These are phyloP conservation scores for Trypanosoma cruzi DNA, from an alignment of 208 protist genomes.

Conservation along the genomic window DNA sequence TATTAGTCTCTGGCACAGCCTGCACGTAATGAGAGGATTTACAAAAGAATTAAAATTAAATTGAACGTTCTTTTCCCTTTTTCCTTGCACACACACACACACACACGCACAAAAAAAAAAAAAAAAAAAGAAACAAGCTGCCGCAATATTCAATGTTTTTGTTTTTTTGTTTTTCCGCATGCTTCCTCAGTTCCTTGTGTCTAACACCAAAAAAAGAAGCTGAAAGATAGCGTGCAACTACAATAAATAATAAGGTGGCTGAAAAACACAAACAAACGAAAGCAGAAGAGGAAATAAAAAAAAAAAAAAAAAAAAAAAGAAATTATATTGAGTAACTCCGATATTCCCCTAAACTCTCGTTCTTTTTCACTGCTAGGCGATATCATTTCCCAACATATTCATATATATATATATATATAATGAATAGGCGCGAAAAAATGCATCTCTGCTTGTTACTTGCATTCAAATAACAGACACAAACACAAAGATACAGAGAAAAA, in stretches of 20 bases:
- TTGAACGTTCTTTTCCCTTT: not conserved
- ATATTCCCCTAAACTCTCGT: not conserved
- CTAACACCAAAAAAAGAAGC: too few relatives aligned
- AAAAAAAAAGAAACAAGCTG: too few relatives aligned
- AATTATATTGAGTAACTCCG: not conserved
- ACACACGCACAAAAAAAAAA: too few relatives aligned
- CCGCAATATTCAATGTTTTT: too few relatives aligned
- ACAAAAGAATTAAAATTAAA: not conserved
- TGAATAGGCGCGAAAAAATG: not conserved
- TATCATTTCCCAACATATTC: not conserved
- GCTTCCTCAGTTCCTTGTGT: too few relatives aligned
- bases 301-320: slow-evolving; percentile 1
- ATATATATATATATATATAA: not conserved
- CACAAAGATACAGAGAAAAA: not conserved
- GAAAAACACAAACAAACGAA: too few relatives aligned
- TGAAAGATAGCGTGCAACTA: too few relatives aligned
- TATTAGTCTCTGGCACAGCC: not conserved
- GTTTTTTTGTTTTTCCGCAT: too few relatives aligned
- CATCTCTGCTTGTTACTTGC: not conserved
- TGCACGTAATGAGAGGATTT: not conserved
- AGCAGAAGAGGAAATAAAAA: too few relatives aligned
- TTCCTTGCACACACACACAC: not conserved
- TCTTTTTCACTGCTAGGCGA: not conserved
- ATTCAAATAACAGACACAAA: not conserved
- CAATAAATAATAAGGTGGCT: too few relatives aligned